A percentile compares a stretch with the other conserved stretches of the same genome.
These are phyloP conservation scores for Spraguea lophii DNA, from an alignment of 371 early-diverging fungal genomes.

Conservation along the genomic window DNA sequence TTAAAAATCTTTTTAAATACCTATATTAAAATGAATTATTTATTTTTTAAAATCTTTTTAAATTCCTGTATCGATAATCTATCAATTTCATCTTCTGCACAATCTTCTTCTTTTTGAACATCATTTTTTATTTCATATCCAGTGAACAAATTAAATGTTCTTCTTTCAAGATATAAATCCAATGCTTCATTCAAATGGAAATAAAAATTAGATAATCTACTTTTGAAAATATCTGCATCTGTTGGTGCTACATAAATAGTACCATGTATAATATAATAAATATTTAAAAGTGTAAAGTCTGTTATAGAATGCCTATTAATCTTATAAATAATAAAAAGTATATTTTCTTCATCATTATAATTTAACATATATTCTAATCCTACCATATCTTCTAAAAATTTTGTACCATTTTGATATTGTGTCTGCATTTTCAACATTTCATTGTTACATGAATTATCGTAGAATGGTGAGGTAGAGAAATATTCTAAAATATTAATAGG, in stretches of 20 bases:
- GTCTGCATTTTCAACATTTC: slow-evolving; percentile 86
- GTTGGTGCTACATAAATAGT: slow-evolving; percentile 29
- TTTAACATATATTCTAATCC: slow-evolving; percentile 24
- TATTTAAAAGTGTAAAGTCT: neutral
- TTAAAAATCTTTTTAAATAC: too few relatives aligned
- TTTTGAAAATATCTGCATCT: slow-evolving; percentile 8
- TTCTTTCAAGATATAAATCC: slow-evolving; percentile 12
- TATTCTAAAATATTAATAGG: too few relatives aligned
- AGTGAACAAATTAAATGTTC: neutral
- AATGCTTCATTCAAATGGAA: slow-evolving; percentile 16
- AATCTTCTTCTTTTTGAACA: neutral
- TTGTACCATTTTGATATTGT: slow-evolving; percentile 45
- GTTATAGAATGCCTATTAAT: neutral
- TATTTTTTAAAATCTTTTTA: too few relatives aligned
- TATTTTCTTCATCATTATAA: slow-evolving; percentile 2
- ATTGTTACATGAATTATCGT: slow-evolving; percentile 77
- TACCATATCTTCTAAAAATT: slow-evolving; percentile 1
- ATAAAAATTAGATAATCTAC: slow-evolving; percentile 5
- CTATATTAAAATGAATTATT: too few relatives aligned
- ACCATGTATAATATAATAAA: slow-evolving; percentile 31
- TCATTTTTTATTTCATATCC: neutral
- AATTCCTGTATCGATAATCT: too few relatives aligned
- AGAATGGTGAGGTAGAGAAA: slow-evolving; percentile 75
- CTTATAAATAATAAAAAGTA: slow-evolving; percentile 22
- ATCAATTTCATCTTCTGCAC: too few relatives aligned